Base-by-base conservation (phyloP, 139 green algal species). In the Microglena sp. region DNA sequence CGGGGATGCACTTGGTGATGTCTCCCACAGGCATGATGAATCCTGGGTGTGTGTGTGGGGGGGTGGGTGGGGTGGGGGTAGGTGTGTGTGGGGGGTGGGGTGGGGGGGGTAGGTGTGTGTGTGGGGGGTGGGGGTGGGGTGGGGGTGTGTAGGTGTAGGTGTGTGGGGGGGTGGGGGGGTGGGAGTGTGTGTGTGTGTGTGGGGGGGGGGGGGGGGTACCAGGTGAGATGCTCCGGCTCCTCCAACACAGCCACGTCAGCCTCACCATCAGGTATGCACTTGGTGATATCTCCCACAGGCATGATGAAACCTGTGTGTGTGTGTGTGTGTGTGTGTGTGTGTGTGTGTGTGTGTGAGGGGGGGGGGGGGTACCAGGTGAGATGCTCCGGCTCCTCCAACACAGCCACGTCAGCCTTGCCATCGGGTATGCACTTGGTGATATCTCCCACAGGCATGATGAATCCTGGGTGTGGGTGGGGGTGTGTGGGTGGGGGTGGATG, bases 151-250 rank as follows among this genome's bases (percentile, higher is more conserved):
- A n/a, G n/a, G n/a, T n/a, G n/a, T n/a, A n/a, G n/a, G n/a, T n/a
- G n/a, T n/a, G n/a, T n/a, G n/a, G n/a, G n/a, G n/a, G n/a, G n/a
- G n/a, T n/a, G n/a, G n/a, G n/a, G n/a, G n/a, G n/a, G n/a, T n/a
- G n/a, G n/a, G n/a, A n/a, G n/a, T n/a, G n/a, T n/a, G n/a, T n/a
- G n/a, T n/a, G n/a, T n/a, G n/a, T n/a, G n/a, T n/a, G n/a, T n/a
- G n/a, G n/a, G n/a, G n/a, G n/a, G n/a, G n/a, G n/a, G n/a, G n/a
- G n/a, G n/a, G n/a, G n/a, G n/a, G n/a, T n/a, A n/a, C n/a, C n/a
- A n/a, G n/a, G n/a, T 98, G 11, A 99, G 77, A 75, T 99, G 94
- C 84, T 99, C 94, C 0, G 94, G 94, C 82, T 99, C 94, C 79
- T 99, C 94, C 64, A 99, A 79, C 33, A 99, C 88, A 24, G 94